Base-by-base conservation (phyloP, 2,329 filamentous ascomycete species). In the Hypoxylon sp. region DNA sequence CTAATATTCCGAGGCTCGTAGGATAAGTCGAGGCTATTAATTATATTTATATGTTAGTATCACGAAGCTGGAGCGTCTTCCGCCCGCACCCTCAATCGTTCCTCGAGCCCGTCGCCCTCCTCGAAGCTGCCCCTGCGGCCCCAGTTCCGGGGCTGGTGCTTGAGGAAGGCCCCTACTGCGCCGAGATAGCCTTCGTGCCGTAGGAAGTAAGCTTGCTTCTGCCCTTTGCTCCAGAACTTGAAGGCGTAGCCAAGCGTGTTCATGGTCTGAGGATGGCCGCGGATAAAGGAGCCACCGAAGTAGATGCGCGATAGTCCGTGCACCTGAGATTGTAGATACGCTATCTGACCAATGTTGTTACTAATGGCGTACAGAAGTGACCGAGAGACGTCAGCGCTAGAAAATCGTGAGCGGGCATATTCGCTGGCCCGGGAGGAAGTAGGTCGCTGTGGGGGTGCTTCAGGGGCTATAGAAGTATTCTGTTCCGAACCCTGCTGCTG, bases 291-390 rank as follows among this genome's bases (percentile, higher is more conserved):
- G 20, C 95, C 95, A 18, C 95, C 95, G 75, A 99, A 99, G 79
- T 99, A 99, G 60, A 99, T 98, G 70, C 94, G 88, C 62, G 91
- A 89, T 21, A 98, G 81, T 41, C 89, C 85, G 77, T 99, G 94
- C 71, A 97, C 95, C 73, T 97, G 93, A 4, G 92, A 95, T 73
- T 98, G 95, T n/a, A 99, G 81, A 74, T 95, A 97, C 38, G 95
- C 92, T 68, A 99, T 96, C 78, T 99, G 95, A 13, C 95, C 95
- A 63, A 98, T 97, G 76, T 98, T 98, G 79, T 98, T 98, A 73
- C 90, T 94, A 67, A 98, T 92, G 20, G 95, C 95, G 76, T 97
- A 99, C 0, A 99, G 84, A 15, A 99, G 82, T 42, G 92, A 97
- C 26, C 94, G 83, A 20, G 91, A 95, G 63, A 99, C 91, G 74